These are phyloP conservation scores for Zanthoxylum bungeanum DNA, from an alignment of 345 rosid genomes.

Conservation along the genomic window DNA sequence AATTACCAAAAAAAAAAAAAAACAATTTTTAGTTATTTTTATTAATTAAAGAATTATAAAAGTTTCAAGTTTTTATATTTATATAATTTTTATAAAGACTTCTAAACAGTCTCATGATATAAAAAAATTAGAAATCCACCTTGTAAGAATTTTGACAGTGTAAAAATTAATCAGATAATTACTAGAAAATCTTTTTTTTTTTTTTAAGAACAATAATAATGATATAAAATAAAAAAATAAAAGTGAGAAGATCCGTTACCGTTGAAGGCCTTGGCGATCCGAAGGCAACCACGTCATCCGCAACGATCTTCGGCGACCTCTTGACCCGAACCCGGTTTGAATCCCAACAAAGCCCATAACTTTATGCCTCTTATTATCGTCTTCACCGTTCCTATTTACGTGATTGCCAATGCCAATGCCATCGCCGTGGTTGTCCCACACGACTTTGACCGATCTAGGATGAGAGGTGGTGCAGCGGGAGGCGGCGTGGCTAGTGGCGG, in stretches of 20 bases:
- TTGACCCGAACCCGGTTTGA: constrained; percentile 74
- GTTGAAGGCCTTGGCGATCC: constrained; percentile 70
- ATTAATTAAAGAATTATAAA: no score
- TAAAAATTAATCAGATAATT: not conserved
- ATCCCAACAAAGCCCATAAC: constrained; percentile 93
- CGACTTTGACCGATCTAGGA: constrained; percentile 57
- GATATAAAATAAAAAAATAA: not conserved
- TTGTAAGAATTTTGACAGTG: not conserved
- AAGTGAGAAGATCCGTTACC: constrained; percentile 32
- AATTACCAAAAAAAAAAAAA: no score
- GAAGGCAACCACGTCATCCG: constrained; percentile 94
- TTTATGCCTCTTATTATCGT: constrained; percentile 45
- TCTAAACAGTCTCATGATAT: no score
- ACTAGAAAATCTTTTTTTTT: not conserved
- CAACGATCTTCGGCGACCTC: constrained; percentile 65
- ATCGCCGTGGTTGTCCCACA: constrained; percentile 47
- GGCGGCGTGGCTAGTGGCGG: constrained; percentile 18
- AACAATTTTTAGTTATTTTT: no score
- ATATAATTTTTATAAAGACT: no score
- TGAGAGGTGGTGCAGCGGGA: constrained; percentile 23
- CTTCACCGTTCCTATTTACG: constrained; percentile 7
- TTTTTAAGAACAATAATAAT: no score
- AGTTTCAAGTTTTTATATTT: no score
- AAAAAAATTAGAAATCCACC: no score
- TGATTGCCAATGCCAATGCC: not conserved